Percentiles rank a stretch among this genome's conserved stretches.
Conservation (phyloP, 1,284 basidiomycete genomes). For the Termitomyces sp. region DNA sequence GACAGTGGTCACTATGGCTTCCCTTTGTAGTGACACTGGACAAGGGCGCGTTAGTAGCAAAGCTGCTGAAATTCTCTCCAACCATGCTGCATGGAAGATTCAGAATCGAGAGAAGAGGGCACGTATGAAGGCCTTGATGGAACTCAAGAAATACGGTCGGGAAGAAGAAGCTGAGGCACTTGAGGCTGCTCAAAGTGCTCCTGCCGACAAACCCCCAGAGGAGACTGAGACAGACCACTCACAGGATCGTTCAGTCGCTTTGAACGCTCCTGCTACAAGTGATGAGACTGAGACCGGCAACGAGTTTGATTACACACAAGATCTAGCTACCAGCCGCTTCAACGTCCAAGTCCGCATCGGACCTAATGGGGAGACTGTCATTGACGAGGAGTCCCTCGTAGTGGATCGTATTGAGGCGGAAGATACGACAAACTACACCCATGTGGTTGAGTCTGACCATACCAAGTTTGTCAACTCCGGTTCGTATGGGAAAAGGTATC, state of each 20-base stretch:
- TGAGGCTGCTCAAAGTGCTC: conserved; percentile 21
- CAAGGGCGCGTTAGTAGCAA: conserved; percentile 71
- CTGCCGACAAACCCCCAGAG: conserved; percentile 10
- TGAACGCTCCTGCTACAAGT: conserved; percentile 12
- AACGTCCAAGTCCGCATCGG: conserved; percentile 79
- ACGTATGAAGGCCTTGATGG: conserved; percentile 56
- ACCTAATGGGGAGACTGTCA: conserved; percentile 74
- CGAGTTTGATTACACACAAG: conserved; percentile 65
- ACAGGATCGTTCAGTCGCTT: background rate
- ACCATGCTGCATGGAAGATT: conserved; percentile 64
- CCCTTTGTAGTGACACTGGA: conserved; percentile 67
- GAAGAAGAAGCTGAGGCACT: conserved; percentile 45
- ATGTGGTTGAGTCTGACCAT: conserved; percentile 78
- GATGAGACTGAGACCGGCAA: conserved; percentile 44
- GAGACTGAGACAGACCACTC: conserved; percentile 15
- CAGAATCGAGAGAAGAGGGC: conserved; percentile 59
- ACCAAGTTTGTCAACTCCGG: conserved; percentile 84
- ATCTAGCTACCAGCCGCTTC: conserved; percentile 61
- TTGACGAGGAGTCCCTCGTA: conserved; percentile 76
- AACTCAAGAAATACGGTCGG: conserved; percentile 68
- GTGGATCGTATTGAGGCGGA: conserved; percentile 66
- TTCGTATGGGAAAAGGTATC: conserved; percentile 71
- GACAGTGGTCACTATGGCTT: conserved; percentile 71
- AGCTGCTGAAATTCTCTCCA: conserved; percentile 60
- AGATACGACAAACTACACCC: conserved; percentile 66